These are phyloP conservation scores for Obelidium mucronatum DNA, from an alignment of 192 early-diverging fungal species.

Conservation along the genomic window DNA sequence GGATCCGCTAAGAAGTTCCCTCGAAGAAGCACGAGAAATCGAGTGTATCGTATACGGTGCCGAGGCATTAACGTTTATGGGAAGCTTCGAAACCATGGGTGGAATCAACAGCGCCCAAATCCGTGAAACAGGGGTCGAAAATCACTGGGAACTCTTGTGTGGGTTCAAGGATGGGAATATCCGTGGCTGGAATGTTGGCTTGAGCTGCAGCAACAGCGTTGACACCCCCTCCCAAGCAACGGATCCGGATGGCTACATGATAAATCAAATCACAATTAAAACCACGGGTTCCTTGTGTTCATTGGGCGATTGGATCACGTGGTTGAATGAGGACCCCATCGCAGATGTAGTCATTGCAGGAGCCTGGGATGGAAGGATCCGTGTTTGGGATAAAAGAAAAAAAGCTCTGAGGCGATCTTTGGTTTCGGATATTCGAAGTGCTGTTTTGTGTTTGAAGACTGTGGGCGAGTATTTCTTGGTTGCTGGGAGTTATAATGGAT, in stretches of 20 bases:
- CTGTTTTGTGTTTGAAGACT: constrained; percentile 25
- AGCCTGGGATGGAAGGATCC: constrained; percentile 33
- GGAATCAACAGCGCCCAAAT: constrained; percentile 30
- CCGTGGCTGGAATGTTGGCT: constrained; percentile 4
- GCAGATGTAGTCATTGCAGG: constrained; percentile 17
- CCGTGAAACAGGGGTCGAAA: not conserved
- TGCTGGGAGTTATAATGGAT: constrained; percentile 29
- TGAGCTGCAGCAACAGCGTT: not conserved
- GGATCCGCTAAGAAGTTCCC: not conserved
- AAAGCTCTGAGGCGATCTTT: constrained; percentile 17
- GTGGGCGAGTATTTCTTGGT: not conserved
- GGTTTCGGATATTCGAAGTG: constrained; percentile 12
- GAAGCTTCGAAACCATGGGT: constrained; percentile 14
- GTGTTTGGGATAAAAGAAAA: constrained; percentile 30
- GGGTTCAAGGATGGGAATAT: constrained; percentile 36
- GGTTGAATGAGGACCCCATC: not conserved
- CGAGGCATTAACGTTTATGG: not conserved
- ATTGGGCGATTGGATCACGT: constrained; percentile 32
- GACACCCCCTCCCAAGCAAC: not conserved
- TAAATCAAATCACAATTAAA: not conserved
- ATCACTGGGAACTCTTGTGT: constrained; percentile 3
- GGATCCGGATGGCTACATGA: not conserved
- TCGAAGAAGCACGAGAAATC: not conserved
- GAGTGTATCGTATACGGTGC: not conserved
- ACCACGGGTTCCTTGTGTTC: constrained; percentile 9